Conservation (phyloP, 2,329 filamentous ascomycete species). For the Nemania abortiva region DNA sequence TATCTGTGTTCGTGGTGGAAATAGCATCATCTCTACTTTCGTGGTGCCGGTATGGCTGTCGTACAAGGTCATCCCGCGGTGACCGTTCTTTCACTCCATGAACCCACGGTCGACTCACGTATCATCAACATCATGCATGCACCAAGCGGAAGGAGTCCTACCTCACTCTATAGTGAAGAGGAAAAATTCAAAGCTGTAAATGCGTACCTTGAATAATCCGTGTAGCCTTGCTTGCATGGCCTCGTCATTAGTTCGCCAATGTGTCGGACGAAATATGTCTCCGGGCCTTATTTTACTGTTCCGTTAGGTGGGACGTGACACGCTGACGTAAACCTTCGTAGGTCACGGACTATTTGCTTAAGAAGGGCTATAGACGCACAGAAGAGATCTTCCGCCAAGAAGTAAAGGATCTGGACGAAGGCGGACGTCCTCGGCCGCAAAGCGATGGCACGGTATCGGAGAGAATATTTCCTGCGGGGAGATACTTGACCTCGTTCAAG, state of each 20-base stretch:
- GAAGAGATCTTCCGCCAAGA: slow-evolving; percentile 94
- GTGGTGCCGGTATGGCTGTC: background rate
- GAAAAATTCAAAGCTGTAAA: background rate
- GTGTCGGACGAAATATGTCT: background rate
- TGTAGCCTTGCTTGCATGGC: background rate
- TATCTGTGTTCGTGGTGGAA: background rate
- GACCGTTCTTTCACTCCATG: background rate
- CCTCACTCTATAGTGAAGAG: background rate
- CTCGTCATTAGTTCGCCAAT: background rate
- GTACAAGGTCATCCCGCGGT: background rate
- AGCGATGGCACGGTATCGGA: slow-evolving; percentile 76
- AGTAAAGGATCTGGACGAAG: slow-evolving; percentile 83
- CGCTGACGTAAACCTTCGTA: slow-evolving; percentile 47
- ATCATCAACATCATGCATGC: background rate
- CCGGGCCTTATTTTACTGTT: background rate
- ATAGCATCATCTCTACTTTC: background rate
- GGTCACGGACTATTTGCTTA: slow-evolving; percentile 94
- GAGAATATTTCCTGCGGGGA: slow-evolving; percentile 60
- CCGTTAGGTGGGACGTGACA: background rate
- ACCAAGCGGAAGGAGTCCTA: background rate
- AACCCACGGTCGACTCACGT: background rate
- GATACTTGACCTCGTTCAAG: slow-evolving; percentile 80
- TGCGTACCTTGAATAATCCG: background rate
- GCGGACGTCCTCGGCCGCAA: slow-evolving; percentile 77
- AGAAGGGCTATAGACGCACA: slow-evolving; percentile 93